Percentiles rank a stretch among this genome's conserved stretches.
phyloP scores from a whole-genome alignment of 345 rosid species.

The Erucastrum elatum region DNA sequence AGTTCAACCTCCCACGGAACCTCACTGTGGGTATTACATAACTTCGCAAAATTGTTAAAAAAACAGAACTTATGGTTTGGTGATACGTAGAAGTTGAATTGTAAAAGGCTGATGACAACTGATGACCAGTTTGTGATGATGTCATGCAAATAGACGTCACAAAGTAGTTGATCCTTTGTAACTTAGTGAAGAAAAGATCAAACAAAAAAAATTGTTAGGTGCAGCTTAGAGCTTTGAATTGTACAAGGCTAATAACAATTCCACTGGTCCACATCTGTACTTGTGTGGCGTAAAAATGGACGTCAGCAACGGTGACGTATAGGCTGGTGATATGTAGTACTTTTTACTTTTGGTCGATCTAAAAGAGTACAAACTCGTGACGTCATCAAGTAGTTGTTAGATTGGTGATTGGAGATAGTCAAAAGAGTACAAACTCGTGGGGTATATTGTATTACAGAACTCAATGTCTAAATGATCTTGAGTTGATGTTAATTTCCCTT shows the following conservation, averaged over 20 bases:
- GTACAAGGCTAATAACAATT: not conserved
- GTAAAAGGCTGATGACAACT: not conserved
- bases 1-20: not conserved
- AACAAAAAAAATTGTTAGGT: constrained; percentile 4
- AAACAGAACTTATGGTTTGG: not conserved
- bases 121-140: not conserved
- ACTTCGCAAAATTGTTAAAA: not conserved
- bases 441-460: constrained; percentile 4
- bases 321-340: constrained; percentile 14
- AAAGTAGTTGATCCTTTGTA: not conserved
- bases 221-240: constrained; percentile 5
- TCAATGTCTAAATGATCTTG: constrained; percentile 16
- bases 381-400: not conserved
- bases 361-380: constrained; percentile 6
- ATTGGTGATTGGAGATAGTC: constrained; percentile 12
- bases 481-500: constrained; percentile 18
- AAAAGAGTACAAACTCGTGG: constrained; percentile 9
- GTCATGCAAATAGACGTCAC: constrained; percentile 15
- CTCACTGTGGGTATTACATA: not conserved
- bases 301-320: constrained; percentile 26
- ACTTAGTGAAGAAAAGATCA: not conserved
- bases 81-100: constrained; percentile 17
- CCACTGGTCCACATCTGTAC: not conserved
- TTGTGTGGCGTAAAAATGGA: not conserved
- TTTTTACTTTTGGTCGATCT: not conserved